phyloP scores from a whole-genome alignment of 257 asterid species.

The Rubia yunnanensis region DNA sequence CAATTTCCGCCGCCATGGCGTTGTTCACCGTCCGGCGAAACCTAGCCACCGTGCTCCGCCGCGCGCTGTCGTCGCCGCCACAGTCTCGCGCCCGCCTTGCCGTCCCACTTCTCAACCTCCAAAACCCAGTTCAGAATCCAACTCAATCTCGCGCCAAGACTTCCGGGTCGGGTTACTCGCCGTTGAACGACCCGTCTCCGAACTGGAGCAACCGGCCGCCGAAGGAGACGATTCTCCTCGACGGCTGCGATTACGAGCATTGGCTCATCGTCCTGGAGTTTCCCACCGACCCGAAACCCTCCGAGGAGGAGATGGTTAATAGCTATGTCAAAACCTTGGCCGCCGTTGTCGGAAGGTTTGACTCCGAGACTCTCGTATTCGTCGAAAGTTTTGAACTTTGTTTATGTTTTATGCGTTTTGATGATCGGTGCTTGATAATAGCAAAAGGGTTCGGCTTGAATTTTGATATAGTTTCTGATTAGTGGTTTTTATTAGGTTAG shows the following conservation, averaged over 20 bases:
- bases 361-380: not conserved
- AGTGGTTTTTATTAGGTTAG: not conserved
- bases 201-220: slow-evolving; percentile 99
- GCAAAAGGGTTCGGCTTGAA: not conserved
- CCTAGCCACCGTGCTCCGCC: slow-evolving; percentile 41
- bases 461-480: not conserved
- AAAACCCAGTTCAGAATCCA: slow-evolving; percentile 13
- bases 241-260: slow-evolving; percentile 94
- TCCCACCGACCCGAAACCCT: slow-evolving; percentile 53
- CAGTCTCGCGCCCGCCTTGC: slow-evolving; percentile 37
- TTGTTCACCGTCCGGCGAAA: slow-evolving; percentile 57
- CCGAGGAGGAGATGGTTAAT: slow-evolving; percentile 65
- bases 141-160: slow-evolving; percentile 46
- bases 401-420: not conserved
- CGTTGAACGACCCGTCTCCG: slow-evolving; percentile 86
- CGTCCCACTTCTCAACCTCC: slow-evolving; percentile 29
- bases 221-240: slow-evolving; percentile 76
- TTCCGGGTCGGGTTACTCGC: slow-evolving; percentile 71
- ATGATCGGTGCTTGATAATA: not conserved
- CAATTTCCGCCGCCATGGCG: slow-evolving; percentile 33
- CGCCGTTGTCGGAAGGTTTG: slow-evolving; percentile 71
- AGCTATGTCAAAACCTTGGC: slow-evolving; percentile 85
- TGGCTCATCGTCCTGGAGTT: slow-evolving; percentile 93
- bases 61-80: slow-evolving; percentile 27
- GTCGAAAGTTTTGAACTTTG: not conserved